Conservation (phyloP, 2,329 filamentous ascomycete genomes). For the Leptographium wingfieldii region DNA sequence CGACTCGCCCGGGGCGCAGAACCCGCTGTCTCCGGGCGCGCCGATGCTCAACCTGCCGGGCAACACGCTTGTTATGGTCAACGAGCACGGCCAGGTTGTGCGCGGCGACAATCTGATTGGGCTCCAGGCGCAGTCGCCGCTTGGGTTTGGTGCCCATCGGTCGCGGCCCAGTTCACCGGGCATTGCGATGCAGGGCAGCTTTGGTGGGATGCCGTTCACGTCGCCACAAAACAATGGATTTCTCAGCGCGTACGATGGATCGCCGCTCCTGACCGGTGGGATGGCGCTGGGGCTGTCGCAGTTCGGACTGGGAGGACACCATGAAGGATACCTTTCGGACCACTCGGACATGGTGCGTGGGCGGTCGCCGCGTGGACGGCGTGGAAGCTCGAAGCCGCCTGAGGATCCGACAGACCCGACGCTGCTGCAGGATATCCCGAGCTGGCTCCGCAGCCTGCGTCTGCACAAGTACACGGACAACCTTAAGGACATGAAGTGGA, state of each 20-base stretch:
- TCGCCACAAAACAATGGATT: constrained; percentile 94
- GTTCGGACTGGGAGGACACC: constrained; percentile 54
- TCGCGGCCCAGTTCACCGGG: constrained; percentile 87
- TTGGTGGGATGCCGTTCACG: constrained; percentile 59
- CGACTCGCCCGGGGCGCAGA: constrained; percentile 51
- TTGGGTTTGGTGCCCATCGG: constrained; percentile 52
- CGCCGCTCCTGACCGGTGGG: constrained; percentile 55
- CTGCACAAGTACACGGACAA: constrained; percentile 99
- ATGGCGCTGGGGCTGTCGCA: constrained; percentile 45
- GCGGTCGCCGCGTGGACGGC: constrained; percentile 78
- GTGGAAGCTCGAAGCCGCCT: constrained; percentile 92
- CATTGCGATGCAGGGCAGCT: constrained; percentile 59
- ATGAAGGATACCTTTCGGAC: constrained; percentile 85
- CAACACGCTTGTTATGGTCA: constrained; percentile 78
- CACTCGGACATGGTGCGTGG: constrained; percentile 85
- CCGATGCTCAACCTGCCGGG: constrained; percentile 51
- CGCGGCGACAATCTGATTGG: constrained; percentile 75
- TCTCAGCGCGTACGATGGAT: constrained; percentile 72
- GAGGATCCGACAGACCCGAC: constrained; percentile 91
- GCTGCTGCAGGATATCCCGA: constrained; percentile 86
- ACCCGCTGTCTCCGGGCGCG: constrained; percentile 53
- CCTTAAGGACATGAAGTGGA: constrained; percentile 94
- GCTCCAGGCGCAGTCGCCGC: constrained; percentile 47
- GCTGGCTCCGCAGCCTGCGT: constrained; percentile 86
- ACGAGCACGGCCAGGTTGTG: constrained; percentile 80